A percentile compares a stretch with the other conserved stretches of the same genome.
phyloP scores from a whole-genome alignment of 805 yeast species.

The Saturnispora ahearnii region DNA sequence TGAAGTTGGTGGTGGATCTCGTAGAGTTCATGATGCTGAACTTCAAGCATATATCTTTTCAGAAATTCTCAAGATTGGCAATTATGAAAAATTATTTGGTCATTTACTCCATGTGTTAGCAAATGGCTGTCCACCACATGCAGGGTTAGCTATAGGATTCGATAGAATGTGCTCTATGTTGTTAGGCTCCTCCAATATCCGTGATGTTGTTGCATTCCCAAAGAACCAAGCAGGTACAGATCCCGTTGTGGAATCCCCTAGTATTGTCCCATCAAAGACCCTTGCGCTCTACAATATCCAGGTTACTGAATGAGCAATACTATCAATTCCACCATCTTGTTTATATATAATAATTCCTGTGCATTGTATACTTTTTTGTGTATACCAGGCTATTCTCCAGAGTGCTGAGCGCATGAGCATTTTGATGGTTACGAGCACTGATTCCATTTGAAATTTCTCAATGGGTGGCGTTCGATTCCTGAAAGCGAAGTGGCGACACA shows the following conservation, averaged over 20 bases:
- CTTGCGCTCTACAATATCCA: constrained; percentile 47
- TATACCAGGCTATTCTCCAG: background rate
- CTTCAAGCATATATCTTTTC: constrained; percentile 69
- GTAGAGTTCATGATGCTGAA: constrained; percentile 82
- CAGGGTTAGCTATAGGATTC: constrained; percentile 92
- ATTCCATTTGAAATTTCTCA: background rate
- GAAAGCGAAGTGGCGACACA: background rate
- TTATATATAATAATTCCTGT: background rate
- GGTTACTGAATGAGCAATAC: background rate
- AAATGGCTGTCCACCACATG: constrained; percentile 97
- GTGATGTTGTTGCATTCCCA: constrained; percentile 96
- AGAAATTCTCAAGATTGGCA: constrained; percentile 47
- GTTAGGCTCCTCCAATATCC: constrained; percentile 61
- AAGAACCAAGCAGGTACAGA: constrained; percentile 85
- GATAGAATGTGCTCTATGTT: constrained; percentile 91
- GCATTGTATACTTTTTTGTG: background rate
- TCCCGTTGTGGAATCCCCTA: constrained; percentile 81
- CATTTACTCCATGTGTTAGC: constrained; percentile 75
- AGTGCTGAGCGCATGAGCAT: constrained; percentile 7
- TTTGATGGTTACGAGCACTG: constrained; percentile 6
- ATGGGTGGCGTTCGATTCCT: constrained; percentile 6
- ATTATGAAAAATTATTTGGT: constrained; percentile 65
- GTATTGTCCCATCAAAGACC: constrained; percentile 42
- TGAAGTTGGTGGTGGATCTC: constrained; percentile 95
- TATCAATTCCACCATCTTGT: background rate